Percentiles rank a stretch among this genome's conserved stretches.
Evolutionary conservation across 257 asterid genomes (phyloP).

Genomic region (Fraxinus cuspidata): DNA sequence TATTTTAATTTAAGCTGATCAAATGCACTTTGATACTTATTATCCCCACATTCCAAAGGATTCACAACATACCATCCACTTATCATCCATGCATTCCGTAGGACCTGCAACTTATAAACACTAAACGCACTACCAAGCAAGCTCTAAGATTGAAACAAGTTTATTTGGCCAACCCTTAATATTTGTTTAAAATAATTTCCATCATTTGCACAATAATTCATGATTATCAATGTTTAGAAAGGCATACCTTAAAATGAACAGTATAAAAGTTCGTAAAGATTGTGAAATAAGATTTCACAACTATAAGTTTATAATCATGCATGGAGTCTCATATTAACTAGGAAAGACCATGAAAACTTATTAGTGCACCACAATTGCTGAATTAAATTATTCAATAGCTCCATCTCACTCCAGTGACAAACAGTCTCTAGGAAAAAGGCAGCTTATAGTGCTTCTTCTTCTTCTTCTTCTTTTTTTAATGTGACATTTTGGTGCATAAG

Average conservation of each 20-base stretch:
- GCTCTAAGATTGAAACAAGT: not conserved
- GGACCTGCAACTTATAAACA: not conserved
- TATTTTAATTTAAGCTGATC: not conserved
- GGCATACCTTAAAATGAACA: not conserved
- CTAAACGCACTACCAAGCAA: not conserved
- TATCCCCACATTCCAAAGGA: not conserved
- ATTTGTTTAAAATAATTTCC: not conserved
- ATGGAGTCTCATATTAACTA: not conserved
- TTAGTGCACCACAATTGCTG: slow-evolving; percentile 3
- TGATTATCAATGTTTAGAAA: not conserved
- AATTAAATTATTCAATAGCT: not conserved
- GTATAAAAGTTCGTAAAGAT: not conserved
- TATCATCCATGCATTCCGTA: not conserved
- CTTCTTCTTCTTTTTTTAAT: not conserved
- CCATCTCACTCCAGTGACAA: not conserved
- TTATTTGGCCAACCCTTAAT: not conserved
- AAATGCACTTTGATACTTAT: not conserved
- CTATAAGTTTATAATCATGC: not conserved
- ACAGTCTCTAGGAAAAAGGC: not conserved
- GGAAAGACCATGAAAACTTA: not conserved
- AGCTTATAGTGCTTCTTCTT: not conserved
- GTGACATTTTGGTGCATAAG: not conserved
- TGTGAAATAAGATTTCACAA: not conserved
- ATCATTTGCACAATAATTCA: not conserved
- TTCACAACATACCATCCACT: not conserved